A percentile compares a stretch with the other conserved stretches of the same genome.
Conservation (phyloP, 371 early-diverging fungal species). For the Saksenaea oblongispora region DNA sequence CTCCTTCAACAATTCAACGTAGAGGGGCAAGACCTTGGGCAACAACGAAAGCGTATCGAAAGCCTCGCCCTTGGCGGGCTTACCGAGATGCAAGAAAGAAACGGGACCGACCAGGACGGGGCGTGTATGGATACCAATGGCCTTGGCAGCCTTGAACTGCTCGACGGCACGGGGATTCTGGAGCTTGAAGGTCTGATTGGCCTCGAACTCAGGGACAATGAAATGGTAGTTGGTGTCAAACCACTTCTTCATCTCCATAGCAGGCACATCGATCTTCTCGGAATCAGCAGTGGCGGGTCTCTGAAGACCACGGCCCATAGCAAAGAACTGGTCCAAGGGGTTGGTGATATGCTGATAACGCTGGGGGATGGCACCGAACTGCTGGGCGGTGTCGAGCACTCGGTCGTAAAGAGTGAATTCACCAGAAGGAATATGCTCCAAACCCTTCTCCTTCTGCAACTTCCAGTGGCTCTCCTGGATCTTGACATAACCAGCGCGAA, state of each 20-base stretch:
- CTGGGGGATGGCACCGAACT: constrained; percentile 77
- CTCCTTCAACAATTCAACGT: constrained; percentile 74
- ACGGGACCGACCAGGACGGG: constrained; percentile 95
- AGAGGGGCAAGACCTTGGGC: constrained; percentile 76
- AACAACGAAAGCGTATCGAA: constrained; percentile 76
- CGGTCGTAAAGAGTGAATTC: constrained; percentile 97
- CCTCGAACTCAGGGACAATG: constrained; percentile 88
- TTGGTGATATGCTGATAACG: constrained; percentile 69
- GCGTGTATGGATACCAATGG: constrained; percentile 86
- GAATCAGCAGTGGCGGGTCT: constrained; percentile 60
- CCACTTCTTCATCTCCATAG: constrained; percentile 96
- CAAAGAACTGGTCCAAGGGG: constrained; percentile 89
- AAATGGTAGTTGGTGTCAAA: constrained; percentile 97
- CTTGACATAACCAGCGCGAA: constrained; percentile 71
- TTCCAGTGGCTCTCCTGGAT: constrained; percentile 91
- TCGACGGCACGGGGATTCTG: constrained; percentile 75
- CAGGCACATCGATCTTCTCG: constrained; percentile 84
- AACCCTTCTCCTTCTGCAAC: constrained; percentile 77
- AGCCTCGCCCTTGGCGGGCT: constrained; percentile 68
- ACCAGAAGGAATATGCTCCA: constrained; percentile 87
- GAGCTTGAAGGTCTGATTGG: constrained; percentile 75
- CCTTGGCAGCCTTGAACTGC: constrained; percentile 92
- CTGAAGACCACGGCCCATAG: constrained; percentile 96
- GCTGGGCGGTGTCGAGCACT: constrained; percentile 84
- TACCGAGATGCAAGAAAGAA: constrained; percentile 84